Base-by-base conservation (phyloP, 192 early-diverging fungal species). In the Entomortierella chlamydospora region DNA sequence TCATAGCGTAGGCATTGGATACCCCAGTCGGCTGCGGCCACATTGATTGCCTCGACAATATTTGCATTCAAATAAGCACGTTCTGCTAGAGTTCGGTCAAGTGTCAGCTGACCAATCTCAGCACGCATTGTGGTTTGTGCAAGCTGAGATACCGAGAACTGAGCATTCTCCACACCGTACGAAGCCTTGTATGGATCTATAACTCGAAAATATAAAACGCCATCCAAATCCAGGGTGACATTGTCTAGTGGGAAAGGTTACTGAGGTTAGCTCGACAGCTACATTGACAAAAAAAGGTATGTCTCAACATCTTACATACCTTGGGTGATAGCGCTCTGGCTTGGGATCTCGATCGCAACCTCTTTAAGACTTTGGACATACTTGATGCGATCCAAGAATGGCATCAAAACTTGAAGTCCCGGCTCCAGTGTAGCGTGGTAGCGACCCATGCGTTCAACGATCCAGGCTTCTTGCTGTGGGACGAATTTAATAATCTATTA, bases 41-140 rank as follows among this genome's bases (percentile, higher is more conserved):
- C 73, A 69, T 97, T 98, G 85, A 99, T 99, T n/a, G 96, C 92
- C 28, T 95, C 88, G 25, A 98, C 96, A 83, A 99, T 99, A 71
- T 95, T 94, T 61, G 89, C 81, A 83, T 99, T 99, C 58, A 99
- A 84, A 50, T 93, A 91, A 31, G 95, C 93, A 73, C 97, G 91
- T 82, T 99, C 95, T 0, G 96, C 95, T 59, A 99, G 83, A 17
- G 97, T 99, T 17, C 92, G 90, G 81, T 99, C 97, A 65, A 99
- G 85, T 2, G 96, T 98, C 91, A 99, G 92, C 83, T 97, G 96
- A 39, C 97, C 97, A 77, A 99, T 99, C 80, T 99, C 97, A 3
- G 97, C 96, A 39, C 97, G 93, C 97, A 99, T 98, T 1, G 97
- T 97, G 9, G 97, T 99, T 82, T 99, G 97, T 25, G 97, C 97